Evolutionary conservation across 495 filamentous ascomycete genomes (phyloP).

Genomic region (Tirmania nivea): DNA sequence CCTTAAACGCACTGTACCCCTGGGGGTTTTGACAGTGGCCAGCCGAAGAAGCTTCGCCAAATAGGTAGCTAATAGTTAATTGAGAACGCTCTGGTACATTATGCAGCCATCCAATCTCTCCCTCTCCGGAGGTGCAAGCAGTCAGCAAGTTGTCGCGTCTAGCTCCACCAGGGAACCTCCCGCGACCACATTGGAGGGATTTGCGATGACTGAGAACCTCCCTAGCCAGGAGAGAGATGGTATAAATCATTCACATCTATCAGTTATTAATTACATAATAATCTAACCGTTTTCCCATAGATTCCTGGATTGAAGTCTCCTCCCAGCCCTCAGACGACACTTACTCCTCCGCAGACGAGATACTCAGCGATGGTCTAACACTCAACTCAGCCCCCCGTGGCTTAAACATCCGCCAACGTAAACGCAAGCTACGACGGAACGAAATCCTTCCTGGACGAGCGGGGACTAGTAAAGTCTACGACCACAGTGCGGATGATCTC

Average conservation of each 20-base stretch:
- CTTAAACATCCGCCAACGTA: neutral
- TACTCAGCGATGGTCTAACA: conserved; percentile 57
- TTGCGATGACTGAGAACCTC: too few species aligned
- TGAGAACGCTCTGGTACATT: too few species aligned
- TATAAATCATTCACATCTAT: too few species aligned
- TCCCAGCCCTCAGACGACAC: conserved; percentile 82
- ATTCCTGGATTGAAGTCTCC: conserved; percentile 91
- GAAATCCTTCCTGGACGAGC: neutral
- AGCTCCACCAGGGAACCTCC: neutral
- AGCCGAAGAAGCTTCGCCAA: too few species aligned
- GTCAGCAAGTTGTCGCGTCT: too few species aligned
- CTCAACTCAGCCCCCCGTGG: neutral
- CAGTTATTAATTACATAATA: too few species aligned
- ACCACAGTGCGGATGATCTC: neutral
- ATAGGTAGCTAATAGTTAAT: too few species aligned
- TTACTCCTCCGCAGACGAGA: conserved; percentile 69
- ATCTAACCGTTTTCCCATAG: conserved; percentile 25
- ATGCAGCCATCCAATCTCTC: neutral
- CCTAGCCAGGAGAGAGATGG: too few species aligned
- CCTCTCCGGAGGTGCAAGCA: neutral
- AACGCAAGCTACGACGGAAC: neutral
- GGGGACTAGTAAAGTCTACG: neutral
- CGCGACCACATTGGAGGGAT: too few species aligned
- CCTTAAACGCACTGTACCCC: too few species aligned
- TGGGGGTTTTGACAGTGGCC: too few species aligned